Evolutionary conservation across 768 basidiomycete species (phyloP).

Genomic region (Xerocomellus intermedius): DNA sequence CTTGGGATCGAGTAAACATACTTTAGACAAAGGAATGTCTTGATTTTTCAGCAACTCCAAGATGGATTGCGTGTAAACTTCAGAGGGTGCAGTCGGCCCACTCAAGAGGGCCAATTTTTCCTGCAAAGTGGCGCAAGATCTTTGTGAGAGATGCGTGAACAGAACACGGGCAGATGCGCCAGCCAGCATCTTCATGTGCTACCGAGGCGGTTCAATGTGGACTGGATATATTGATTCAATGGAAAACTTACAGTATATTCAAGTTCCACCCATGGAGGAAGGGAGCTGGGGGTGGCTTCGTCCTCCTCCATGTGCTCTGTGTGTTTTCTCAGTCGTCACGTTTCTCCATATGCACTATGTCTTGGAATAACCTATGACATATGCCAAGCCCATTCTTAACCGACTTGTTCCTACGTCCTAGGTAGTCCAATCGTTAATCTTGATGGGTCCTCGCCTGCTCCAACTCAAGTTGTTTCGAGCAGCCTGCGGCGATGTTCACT

Average conservation of each 20-base stretch:
- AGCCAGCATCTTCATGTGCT: slow-evolving; percentile 86
- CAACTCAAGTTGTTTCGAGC: background rate
- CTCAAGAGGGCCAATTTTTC: slow-evolving; percentile 16
- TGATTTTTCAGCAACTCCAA: slow-evolving; percentile 14
- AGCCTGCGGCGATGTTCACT: background rate
- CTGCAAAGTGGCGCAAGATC: slow-evolving; percentile 57
- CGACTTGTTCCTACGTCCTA: background rate
- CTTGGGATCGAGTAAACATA: slow-evolving; percentile 94
- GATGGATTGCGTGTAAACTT: slow-evolving; percentile 24
- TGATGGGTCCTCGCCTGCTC: background rate
- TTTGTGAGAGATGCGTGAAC: slow-evolving; percentile 85
- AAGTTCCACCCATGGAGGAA: slow-evolving; percentile 89
- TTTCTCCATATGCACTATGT: background rate
- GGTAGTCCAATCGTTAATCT: background rate
- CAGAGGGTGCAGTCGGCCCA: slow-evolving; percentile 19
- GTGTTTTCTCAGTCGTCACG: background rate
- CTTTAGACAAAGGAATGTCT: slow-evolving; percentile 48
- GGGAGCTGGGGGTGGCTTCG: slow-evolving; percentile 64
- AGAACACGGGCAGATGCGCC: slow-evolving; percentile 62
- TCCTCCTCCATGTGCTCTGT: slow-evolving; percentile 96
- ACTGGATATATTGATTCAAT: background rate
- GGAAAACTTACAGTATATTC: slow-evolving; percentile 73
- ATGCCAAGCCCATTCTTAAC: slow-evolving; percentile 44
- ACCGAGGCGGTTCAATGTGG: background rate
- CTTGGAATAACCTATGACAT: slow-evolving; percentile 53